Base-by-base conservation (phyloP, 352 stramenopile genomes). In the Phytophthora podocarpi region DNA sequence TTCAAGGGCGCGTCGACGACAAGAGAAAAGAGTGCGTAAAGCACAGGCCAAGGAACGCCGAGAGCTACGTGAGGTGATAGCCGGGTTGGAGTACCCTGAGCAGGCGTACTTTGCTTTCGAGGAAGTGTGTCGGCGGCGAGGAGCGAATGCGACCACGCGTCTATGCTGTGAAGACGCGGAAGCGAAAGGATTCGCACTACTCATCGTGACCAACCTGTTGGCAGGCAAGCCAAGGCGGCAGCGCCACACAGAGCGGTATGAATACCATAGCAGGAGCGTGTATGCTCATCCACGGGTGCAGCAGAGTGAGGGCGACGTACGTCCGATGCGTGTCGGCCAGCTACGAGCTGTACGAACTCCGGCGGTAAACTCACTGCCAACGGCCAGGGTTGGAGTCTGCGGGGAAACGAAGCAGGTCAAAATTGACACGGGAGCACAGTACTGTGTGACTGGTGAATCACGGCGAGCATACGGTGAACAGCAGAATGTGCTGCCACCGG, bases 361-460 rank as follows among this genome's bases (percentile, higher is more conserved):
- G 15, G 28, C 13, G 15, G n/a, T 50, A n/a, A 34, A 61, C 23
- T 16, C 24, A 2, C 16, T 61, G 5, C 53, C 41, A 6, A 53
- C 53, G 18, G 53, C 53, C 18, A 37, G 11, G 2, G 31, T 60
- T 13, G 7, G 16, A 13, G 40, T 52, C n/a, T 6, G 18, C 23
- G 52, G 40, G 2, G 8, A 32, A 4, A 13, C 6, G 21, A 32
- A 27, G 3, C 13, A 16, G 4, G 32, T 61, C 10, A 52, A 53
- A 15, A 15, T 61, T 1, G 53, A 61, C 34, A 61, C 41, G 2
- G 53, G 53, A 9, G 41, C 41, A 8, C 53, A 53, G 16, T 61
- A 34, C 24, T 34, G 31, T 5, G 53, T 61, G 10, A 34, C 41
- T 4, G 42, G 41, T 10, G 32, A 23, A 24, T 15, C 18, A 4